Evolutionary conservation across 805 yeast genomes (phyloP), one percentile per base, ranked within the genome.

Genomic region (Teunomyces lycoperdinae): DNA sequence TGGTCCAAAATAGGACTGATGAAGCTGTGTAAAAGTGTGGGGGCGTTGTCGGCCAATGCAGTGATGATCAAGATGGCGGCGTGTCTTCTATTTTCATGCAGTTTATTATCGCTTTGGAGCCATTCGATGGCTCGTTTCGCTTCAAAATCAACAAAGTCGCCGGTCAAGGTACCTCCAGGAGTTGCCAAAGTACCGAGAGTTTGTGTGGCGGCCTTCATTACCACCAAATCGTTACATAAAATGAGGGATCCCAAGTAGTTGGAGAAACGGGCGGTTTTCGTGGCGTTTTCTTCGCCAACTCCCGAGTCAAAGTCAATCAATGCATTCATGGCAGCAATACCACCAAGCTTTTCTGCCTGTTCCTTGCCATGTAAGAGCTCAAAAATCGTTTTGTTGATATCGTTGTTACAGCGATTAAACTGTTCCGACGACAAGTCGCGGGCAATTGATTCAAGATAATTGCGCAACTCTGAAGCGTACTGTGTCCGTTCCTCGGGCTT

Each of bases 141-240:
- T 64, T 92, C 97, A 57, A 82, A 87, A 52, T 92, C 97, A 26
- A 94, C 97, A 63, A 92, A 86, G 44, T 90, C 97, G 0, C 95
- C 90, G 0, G 96, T 89, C 46, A 90, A 68, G 1, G 95, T 83
- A 0, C 96, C 94, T 26, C 96, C 96, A 0, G 96, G 92, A 5
- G 84, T 81, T 0, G 97, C 96, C 54, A 92, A 73, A 58, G 85
- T 86, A 9, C 98, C 99, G 53, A 94, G 73, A 0, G 96, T 89
- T 45, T 78, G 78, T 0, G 96, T 90, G 2, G 98, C 97, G 30
- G 84, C 78, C 50, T 82, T 81, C 91, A 92, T 89, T 30, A 90
- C 92, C 33, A 81, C 88, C 13, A 84, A 74, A 59, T 94, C 97
- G 53, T 81, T 85, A 0, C 94, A 85, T 3, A 94, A 86, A 16